Evolutionary conservation across 441 rosid genomes (phyloP).

Genomic region (Corymbia calophylla): DNA sequence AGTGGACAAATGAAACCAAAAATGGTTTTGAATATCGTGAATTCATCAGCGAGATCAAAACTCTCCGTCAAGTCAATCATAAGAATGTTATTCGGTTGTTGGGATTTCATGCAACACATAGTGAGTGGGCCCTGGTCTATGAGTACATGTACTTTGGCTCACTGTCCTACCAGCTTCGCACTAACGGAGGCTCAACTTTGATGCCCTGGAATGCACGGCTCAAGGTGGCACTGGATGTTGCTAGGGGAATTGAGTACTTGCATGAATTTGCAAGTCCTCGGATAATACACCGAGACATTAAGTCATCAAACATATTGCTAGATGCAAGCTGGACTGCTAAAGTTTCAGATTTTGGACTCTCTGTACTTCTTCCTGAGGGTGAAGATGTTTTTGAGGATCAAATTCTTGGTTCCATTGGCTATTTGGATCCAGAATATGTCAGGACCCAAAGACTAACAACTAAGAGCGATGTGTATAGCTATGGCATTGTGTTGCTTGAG

Average conservation of each 20-base stretch:
- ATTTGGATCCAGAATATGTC: not conserved
- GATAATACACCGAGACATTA: not conserved
- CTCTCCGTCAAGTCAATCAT: not conserved
- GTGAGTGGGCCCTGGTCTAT: not conserved
- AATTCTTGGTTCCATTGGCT: too few relatives aligned
- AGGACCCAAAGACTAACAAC: fast-evolving
- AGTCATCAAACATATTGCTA: not conserved
- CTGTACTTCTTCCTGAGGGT: not conserved
- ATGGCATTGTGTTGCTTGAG: not conserved
- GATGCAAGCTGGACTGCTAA: conserved; percentile 16
- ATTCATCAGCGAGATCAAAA: not conserved
- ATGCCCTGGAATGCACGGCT: not conserved
- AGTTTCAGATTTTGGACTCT: conserved; percentile 18
- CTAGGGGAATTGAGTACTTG: not conserved
- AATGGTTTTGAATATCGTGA: fast-evolving
- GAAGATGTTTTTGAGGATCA: too few relatives aligned
- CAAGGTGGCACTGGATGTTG: not conserved
- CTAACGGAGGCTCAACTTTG: not conserved
- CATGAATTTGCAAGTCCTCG: not conserved
- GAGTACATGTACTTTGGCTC: not conserved
- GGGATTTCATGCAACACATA: not conserved
- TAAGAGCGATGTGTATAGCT: not conserved
- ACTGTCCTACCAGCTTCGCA: not conserved
- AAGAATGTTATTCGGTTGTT: not conserved
- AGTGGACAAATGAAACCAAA: fast-evolving